Percentiles rank a stretch among this genome's conserved stretches.
Evolutionary conservation across 371 early-diverging fungal genomes (phyloP).

Genomic region (Rhizomucor pusillus): DNA sequence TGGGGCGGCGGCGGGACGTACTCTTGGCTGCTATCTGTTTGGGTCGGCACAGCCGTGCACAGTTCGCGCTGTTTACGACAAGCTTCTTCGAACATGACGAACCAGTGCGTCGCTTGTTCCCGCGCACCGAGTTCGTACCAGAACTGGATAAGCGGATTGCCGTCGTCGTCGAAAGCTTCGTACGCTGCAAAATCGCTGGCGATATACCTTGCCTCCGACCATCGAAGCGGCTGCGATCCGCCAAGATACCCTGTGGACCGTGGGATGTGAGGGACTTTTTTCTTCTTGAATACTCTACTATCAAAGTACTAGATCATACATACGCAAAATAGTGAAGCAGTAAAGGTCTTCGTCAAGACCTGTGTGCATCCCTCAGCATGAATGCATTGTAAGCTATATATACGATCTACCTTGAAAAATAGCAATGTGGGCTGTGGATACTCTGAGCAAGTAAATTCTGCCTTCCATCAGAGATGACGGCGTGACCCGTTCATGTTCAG

Average conservation of each 20-base stretch:
- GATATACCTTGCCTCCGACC: slow-evolving; percentile 43
- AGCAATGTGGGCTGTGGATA: slow-evolving; percentile 4
- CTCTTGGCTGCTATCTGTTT: too few species aligned
- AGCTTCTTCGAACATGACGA: slow-evolving; percentile 39
- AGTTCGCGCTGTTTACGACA: slow-evolving; percentile 25
- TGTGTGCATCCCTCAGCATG: background rate
- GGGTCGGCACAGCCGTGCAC: too few species aligned
- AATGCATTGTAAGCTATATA: background rate
- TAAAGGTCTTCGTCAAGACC: slow-evolving; percentile 34
- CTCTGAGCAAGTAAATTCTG: background rate
- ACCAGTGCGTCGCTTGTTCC: slow-evolving; percentile 29
- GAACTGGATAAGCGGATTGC: slow-evolving; percentile 36
- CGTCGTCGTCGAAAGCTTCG: slow-evolving; percentile 37
- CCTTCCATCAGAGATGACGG: background rate
- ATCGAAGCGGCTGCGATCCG: slow-evolving; percentile 29
- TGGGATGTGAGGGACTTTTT: background rate
- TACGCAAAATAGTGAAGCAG: slow-evolving; percentile 38
- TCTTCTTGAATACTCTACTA: background rate
- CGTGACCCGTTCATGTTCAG: background rate
- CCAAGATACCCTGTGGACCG: background rate
- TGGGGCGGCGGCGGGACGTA: too few species aligned
- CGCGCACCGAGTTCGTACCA: slow-evolving; percentile 23
- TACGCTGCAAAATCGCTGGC: slow-evolving; percentile 36
- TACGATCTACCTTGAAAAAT: background rate
- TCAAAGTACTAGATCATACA: slow-evolving; percentile 2